These are phyloP conservation scores for Schwanniomyces sp. DNA, from an alignment of 805 yeast species.

Conservation along the genomic window DNA sequence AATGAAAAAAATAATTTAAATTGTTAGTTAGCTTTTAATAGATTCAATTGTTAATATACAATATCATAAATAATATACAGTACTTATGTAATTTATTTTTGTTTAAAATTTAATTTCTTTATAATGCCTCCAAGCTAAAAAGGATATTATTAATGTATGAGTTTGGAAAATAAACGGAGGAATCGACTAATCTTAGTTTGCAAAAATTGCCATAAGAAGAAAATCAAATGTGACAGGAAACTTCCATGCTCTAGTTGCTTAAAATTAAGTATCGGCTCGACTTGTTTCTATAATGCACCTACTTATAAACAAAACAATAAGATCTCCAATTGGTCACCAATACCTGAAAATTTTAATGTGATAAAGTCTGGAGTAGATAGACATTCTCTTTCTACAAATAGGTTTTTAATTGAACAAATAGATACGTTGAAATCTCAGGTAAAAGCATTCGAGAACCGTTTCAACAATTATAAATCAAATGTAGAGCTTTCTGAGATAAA, in stretches of 20 bases:
- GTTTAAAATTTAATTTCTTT: no score
- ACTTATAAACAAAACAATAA: not conserved
- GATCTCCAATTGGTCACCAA: not conserved
- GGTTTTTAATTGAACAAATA: not conserved
- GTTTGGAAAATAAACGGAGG: slow-evolving; percentile 21
- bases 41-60: not conserved
- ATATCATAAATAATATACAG: no score
- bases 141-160: not conserved
- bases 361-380: not conserved
- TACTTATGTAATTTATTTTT: no score
- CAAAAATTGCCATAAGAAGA: slow-evolving; percentile 46
- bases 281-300: slow-evolving; percentile 4
- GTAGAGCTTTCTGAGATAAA: not conserved
- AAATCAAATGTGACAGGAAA: slow-evolving; percentile 42
- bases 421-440: not conserved
- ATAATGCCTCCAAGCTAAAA: no score
- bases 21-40: not conserved
- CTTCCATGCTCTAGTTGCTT: slow-evolving; percentile 29
- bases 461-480: not conserved
- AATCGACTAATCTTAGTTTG: slow-evolving; percentile 47
- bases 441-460: not conserved
- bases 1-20: not conserved
- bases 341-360: not conserved
- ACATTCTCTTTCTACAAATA: not conserved
- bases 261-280: slow-evolving; percentile 4